Conservation (phyloP, 192 early-diverging fungal genomes). For the Coemansia sp. region DNA sequence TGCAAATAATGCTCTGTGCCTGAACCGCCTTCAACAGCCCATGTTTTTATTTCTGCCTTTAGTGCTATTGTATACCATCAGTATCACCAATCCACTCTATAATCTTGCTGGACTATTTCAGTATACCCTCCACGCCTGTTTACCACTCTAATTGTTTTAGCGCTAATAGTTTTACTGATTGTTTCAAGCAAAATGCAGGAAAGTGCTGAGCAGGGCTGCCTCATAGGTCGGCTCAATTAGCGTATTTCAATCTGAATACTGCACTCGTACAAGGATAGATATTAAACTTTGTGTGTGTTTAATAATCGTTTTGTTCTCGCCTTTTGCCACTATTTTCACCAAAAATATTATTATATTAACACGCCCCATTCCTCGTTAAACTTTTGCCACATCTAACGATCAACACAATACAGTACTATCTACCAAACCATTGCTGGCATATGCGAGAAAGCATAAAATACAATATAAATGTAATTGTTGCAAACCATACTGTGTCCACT, state of each 20-base stretch:
- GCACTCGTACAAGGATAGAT: not conserved
- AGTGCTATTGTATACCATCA: not conserved
- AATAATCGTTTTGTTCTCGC: too few relatives aligned
- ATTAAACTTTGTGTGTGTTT: not conserved
- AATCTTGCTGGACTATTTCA: not conserved
- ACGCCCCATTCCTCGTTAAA: not conserved
- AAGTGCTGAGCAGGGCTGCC: not conserved
- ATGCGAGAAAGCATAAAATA: too few relatives aligned
- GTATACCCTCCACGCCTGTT: not conserved
- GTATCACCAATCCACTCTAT: not conserved
- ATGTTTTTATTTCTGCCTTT: slow-evolving; percentile 6
- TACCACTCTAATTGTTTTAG: not conserved
- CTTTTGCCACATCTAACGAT: not conserved
- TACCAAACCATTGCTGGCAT: too few relatives aligned
- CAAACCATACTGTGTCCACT: too few relatives aligned
- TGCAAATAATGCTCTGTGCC: not conserved
- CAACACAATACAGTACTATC: too few relatives aligned
- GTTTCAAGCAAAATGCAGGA: not conserved
- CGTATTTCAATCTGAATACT: not conserved
- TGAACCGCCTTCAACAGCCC: not conserved
- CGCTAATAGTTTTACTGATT: not conserved
- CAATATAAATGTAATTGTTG: too few relatives aligned
- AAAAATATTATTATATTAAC: not conserved
- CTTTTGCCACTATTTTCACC: not conserved
- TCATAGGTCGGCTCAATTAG: not conserved